Conservation (phyloP, 2,329 filamentous ascomycete genomes). For the Exophiala xenobiotica region DNA sequence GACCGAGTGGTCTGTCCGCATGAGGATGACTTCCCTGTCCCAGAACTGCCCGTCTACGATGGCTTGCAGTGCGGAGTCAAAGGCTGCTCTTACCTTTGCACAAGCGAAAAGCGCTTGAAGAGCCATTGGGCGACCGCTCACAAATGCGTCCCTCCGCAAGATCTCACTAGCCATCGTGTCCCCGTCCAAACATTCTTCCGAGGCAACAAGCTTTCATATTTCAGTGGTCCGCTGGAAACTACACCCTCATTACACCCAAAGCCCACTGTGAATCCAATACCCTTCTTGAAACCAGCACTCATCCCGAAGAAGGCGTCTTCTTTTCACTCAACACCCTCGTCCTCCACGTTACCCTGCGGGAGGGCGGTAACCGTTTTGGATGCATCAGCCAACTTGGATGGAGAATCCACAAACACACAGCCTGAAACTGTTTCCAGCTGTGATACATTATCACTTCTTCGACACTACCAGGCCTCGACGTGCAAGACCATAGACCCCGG, state of each 20-base stretch:
- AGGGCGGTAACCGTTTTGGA: too few species aligned
- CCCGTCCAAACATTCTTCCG: conserved; percentile 11
- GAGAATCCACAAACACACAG: too few species aligned
- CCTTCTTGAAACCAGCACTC: background rate
- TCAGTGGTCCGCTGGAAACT: background rate
- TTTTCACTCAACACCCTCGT: too few species aligned
- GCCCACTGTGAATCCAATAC: background rate
- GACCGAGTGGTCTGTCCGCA: conserved; percentile 5
- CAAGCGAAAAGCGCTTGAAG: conserved; percentile 9
- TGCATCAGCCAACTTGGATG: too few species aligned
- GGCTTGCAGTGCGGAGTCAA: conserved; percentile 2
- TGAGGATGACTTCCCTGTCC: conserved; percentile 7
- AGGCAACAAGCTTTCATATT: conserved; percentile 6
- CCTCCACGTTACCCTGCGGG: too few species aligned
- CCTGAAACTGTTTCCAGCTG: background rate
- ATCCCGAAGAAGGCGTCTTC: too few species aligned
- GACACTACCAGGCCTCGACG: conserved; percentile 6
- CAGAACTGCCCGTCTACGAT: conserved; percentile 1
- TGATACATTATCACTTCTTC: background rate
- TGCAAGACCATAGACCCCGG: background rate
- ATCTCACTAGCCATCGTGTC: background rate
- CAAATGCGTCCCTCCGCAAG: background rate
- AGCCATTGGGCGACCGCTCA: background rate
- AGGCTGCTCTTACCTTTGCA: conserved; percentile 6
- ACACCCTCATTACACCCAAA: background rate